Evolutionary conservation across 106 monocot genomes (phyloP).

Genomic region (Dioscorea alata): DNA sequence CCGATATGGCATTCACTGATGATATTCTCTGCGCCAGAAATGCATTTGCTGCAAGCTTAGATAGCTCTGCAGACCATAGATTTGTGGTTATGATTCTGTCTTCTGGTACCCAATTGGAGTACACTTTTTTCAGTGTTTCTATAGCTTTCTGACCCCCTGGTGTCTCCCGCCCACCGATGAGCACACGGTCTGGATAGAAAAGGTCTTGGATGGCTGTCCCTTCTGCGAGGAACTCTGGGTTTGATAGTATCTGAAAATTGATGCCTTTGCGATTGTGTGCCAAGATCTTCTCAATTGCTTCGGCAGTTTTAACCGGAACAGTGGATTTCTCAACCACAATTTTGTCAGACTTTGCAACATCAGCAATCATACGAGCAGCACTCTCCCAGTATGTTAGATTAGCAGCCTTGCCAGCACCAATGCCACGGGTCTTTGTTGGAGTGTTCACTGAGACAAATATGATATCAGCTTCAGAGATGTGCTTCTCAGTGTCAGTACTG

Average conservation of each 20-base stretch:
- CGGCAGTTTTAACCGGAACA: constrained; percentile 17
- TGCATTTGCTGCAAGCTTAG: constrained; percentile 19
- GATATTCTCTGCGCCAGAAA: constrained; percentile 20
- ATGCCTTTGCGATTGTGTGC: constrained; percentile 17
- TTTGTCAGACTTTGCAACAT: constrained; percentile 19
- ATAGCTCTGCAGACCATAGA: constrained; percentile 20
- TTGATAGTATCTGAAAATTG: constrained; percentile 21
- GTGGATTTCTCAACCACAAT: constrained; percentile 25
- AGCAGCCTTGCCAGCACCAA: constrained; percentile 22
- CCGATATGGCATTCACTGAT: constrained; percentile 16
- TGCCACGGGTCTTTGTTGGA: constrained; percentile 15
- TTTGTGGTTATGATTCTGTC: constrained; percentile 13
- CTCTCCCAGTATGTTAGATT: constrained; percentile 25
- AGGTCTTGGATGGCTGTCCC: constrained; percentile 17
- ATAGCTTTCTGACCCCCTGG: constrained; percentile 13
- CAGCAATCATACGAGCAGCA: constrained; percentile 18
- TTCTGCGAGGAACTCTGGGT: constrained; percentile 20
- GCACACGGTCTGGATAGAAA: constrained; percentile 9
- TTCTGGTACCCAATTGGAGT: constrained; percentile 17
- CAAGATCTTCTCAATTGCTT: constrained; percentile 24
- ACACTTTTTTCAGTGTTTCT: constrained; percentile 9
- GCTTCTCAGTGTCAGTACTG: constrained; percentile 14
- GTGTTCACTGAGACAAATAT: constrained; percentile 19
- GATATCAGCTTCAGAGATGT: constrained; percentile 13
- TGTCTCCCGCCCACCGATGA: constrained; percentile 20